Evolutionary conservation across 1,284 basidiomycete genomes (phyloP), one percentile per base, ranked within the genome.

Genomic region (Trichosporon sp.): DNA sequence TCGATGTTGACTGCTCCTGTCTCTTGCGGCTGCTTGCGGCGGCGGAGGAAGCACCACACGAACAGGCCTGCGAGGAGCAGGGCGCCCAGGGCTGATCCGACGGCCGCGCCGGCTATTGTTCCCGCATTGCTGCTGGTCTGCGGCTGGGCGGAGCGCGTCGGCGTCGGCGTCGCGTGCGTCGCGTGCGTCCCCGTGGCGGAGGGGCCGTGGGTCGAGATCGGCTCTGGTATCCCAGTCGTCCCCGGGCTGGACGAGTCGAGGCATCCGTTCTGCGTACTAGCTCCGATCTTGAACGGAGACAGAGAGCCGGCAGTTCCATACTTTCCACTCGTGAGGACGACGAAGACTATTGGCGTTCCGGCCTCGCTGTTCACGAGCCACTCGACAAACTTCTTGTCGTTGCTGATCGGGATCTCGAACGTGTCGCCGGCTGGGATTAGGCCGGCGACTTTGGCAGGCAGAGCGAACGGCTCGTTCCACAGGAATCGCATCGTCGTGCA

Each of bases 301-400:
- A 72, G 71, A 1, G 71, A 73, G 11, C 75, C 75, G 2, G 74
- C 75, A 6, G 74, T 77, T 44, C 69, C 65, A 56, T 70, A 69
- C 27, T 58, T 65, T n/a, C 75, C 73, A 11, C 61, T 56, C 63
- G 74, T 72, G 14, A 69, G 59, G 74, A 77, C 74, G 62, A 71
- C 62, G 4, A 77, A 65, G 7, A 77, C 57, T 54, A 71, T 73
- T 56, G 71, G 60, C 13, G 74, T 77, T 4, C 69, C 69, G 10
- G 59, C 32, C 21, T 61, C 63, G 27, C 74, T 73, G 59, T 75
- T 65, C 21, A 74, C 75, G 14, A 65, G 63, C 75, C 75, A 77
- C 59, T 72, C 65, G 56, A 58, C 25, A 5, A 23, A 32, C 21
- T 36, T 37, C 23, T 58, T 58, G 56, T 37, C 56, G 9, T 36